phyloP scores from a whole-genome alignment of 441 rosid species.

The Cnidoscolus chayamansa region DNA sequence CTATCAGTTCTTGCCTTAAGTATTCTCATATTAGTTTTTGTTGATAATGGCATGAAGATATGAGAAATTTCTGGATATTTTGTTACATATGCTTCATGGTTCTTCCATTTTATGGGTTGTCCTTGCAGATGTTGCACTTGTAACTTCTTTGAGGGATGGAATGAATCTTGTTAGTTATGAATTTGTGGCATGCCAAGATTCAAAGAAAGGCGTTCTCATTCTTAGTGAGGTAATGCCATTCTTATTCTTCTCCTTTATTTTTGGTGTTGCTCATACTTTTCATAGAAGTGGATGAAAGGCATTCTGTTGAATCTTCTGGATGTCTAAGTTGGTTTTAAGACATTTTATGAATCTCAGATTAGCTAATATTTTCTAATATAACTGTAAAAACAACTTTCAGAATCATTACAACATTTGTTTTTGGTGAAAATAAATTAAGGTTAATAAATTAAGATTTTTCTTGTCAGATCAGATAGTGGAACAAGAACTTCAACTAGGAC shows the following conservation, averaged over 20 bases:
- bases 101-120: constrained; percentile 10
- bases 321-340: constrained; percentile 4
- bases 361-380: not conserved
- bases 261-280: not conserved
- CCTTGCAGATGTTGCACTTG: constrained; percentile 87
- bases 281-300: not conserved
- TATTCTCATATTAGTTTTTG: not conserved
- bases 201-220: constrained; percentile 96
- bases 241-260: constrained; percentile 3
- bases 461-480: not conserved
- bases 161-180: constrained; percentile 99
- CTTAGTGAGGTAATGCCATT: constrained; percentile 81
- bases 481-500: not conserved
- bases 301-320: not conserved
- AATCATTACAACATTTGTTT: not conserved
- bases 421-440: not conserved
- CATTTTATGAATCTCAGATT: not conserved
- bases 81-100: not conserved
- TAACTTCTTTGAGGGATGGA: constrained; percentile 97
- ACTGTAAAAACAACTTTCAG: not conserved
- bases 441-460: not conserved
- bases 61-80: not conserved
- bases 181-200: constrained; percentile 97
- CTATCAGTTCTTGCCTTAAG: not conserved
- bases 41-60: not conserved